A percentile compares a stretch with the other conserved stretches of the same genome.
phyloP scores from a whole-genome alignment of 495 filamentous ascomycete genomes.

The Aspergillus steynii region DNA sequence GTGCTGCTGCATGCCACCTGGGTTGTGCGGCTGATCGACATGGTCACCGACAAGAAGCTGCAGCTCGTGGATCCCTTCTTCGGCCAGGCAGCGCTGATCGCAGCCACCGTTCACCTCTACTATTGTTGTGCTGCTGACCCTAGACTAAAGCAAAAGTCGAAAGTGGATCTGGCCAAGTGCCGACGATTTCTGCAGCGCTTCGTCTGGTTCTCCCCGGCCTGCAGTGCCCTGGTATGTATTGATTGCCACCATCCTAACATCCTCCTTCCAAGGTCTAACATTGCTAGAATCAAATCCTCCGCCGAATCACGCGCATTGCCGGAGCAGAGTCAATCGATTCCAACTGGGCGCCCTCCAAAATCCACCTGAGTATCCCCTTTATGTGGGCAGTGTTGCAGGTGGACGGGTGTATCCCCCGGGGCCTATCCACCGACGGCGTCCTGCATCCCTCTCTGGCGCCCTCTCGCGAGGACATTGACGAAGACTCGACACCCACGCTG shows the following conservation, averaged over 20 bases:
- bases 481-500: constrained; percentile 31
- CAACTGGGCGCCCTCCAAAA: constrained; percentile 48
- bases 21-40: constrained; percentile 51
- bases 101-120: constrained; percentile 47
- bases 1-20: constrained; percentile 48
- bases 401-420: constrained; percentile 28
- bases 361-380: constrained; percentile 50
- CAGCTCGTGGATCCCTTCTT: constrained; percentile 47
- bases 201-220: constrained; percentile 40
- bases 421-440: constrained; percentile 26
- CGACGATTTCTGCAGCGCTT: constrained; percentile 44
- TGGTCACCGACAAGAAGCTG: constrained; percentile 47
- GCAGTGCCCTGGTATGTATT: constrained; percentile 35
- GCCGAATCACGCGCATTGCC: constrained; percentile 44
- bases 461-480: constrained; percentile 26
- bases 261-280: background rate
- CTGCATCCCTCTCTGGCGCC: constrained; percentile 36
- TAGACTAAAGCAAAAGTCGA: constrained; percentile 46
- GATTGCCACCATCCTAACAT: background rate
- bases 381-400: constrained; percentile 51
- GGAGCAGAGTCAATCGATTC: constrained; percentile 44
- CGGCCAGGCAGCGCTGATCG: constrained; percentile 44
- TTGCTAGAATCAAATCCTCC: constrained; percentile 37
- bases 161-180: constrained; percentile 46
- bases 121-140: constrained; percentile 47